Conservation (phyloP, 805 yeast genomes). For the Pichia thaimueangensis region DNA sequence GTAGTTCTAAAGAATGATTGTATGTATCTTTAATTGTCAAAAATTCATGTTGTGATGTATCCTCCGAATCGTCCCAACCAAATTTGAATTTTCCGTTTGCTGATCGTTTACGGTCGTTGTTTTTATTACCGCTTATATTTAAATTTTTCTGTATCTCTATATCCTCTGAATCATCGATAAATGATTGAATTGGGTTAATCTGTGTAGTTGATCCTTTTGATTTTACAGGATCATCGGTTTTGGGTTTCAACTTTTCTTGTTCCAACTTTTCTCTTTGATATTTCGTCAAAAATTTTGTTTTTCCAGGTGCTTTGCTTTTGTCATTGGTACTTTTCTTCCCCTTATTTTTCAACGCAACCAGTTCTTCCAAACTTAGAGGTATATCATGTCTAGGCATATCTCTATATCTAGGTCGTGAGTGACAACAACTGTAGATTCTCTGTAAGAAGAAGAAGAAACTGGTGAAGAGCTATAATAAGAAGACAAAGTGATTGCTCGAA, state of each 20-base stretch:
- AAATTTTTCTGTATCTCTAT: background rate
- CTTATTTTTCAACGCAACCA: conserved; percentile 25
- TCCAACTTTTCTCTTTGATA: conserved; percentile 35
- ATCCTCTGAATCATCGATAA: background rate
- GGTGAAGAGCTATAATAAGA: too few relatives aligned
- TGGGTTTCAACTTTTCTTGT: conserved; percentile 12
- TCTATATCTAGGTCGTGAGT: too few relatives aligned
- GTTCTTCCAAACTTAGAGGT: conserved; percentile 34
- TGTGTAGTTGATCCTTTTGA: background rate
- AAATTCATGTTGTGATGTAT: conserved; percentile 42
- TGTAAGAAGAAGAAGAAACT: too few relatives aligned
- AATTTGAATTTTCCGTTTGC: conserved; percentile 45
- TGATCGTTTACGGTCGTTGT: background rate
- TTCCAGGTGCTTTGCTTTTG: too few relatives aligned
- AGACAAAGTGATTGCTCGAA: too few relatives aligned
- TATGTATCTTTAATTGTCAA: conserved; percentile 20
- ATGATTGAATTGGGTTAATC: background rate
- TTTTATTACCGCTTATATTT: background rate
- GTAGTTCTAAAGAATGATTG: conserved; percentile 13
- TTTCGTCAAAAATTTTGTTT: conserved; percentile 37
- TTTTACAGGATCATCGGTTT: conserved; percentile 7
- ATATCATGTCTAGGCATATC: conserved; percentile 13
- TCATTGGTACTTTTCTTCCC: conserved; percentile 6
- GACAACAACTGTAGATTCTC: too few relatives aligned
- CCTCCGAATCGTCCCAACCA: conserved; percentile 66